These are phyloP conservation scores for Pouteria glomerata DNA, from an alignment of 148 eudicot genomes.

Conservation along the genomic window DNA sequence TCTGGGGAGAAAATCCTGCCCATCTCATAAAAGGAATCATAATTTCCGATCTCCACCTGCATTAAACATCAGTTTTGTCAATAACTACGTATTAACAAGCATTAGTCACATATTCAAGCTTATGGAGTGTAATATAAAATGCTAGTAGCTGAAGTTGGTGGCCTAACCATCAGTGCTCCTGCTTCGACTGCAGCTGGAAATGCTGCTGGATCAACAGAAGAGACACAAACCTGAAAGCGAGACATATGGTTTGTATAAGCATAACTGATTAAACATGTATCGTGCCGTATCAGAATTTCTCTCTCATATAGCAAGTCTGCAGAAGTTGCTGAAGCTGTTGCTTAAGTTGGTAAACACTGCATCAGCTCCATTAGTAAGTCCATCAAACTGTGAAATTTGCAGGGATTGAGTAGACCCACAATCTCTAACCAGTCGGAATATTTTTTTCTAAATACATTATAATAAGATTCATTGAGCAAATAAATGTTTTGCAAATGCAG, in stretches of 20 bases:
- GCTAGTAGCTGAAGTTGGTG: neutral
- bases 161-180: constrained; percentile 79
- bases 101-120: constrained; percentile 2
- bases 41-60: constrained; percentile 91
- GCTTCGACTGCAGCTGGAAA: constrained; percentile 84
- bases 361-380: neutral
- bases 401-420: neutral
- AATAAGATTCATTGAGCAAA: neutral
- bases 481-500: neutral
- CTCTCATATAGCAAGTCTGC: no score
- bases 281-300: no score
- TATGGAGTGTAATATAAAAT: neutral
- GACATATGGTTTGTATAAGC: neutral
- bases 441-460: neutral
- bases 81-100: neutral
- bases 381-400: neutral
- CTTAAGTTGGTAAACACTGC: no score
- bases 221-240: constrained; percentile 72
- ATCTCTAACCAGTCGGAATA: neutral
- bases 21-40: constrained; percentile 82
- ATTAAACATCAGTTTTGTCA: constrained; percentile 6
- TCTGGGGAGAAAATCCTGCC: constrained; percentile 71
- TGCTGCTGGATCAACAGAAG: constrained; percentile 80
- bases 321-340: no score
- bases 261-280: no score